Conservation (phyloP, 139 green algal species). For the Gonium pectorale region DNA sequence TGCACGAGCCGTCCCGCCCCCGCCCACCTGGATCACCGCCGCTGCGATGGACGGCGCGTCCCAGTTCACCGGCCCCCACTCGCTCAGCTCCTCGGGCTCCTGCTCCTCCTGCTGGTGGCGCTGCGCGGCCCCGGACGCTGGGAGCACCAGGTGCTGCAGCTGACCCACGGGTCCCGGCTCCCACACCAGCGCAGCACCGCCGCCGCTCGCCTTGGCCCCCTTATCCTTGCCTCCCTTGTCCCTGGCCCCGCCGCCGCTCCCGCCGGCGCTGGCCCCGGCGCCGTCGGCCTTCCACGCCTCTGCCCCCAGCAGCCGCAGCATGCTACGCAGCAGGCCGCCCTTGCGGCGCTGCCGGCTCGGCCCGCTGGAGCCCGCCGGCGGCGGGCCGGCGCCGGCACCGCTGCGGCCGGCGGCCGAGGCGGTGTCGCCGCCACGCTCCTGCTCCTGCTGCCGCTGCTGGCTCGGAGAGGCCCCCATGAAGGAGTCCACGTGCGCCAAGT, state of each 20-base stretch:
- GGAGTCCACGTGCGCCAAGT: conserved; percentile 16
- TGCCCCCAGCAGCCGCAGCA: background rate
- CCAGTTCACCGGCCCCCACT: background rate
- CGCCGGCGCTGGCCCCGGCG: no score
- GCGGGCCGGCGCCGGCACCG: background rate
- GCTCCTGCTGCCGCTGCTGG: background rate
- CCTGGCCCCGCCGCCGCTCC: background rate
- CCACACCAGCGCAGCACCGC: background rate
- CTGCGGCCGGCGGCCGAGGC: background rate
- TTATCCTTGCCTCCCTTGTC: background rate
- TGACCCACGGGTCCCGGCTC: conserved; percentile 20
- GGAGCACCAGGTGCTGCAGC: conserved; percentile 36
- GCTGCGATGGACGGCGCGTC: conserved; percentile 11
- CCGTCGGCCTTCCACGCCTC: background rate
- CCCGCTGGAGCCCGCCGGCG: no score
- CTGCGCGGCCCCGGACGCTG: no score
- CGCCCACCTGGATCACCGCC: conserved; percentile 10
- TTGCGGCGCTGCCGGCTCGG: background rate
- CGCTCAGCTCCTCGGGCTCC: no score
- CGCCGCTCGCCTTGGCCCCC: background rate
- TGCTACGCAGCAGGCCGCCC: background rate
- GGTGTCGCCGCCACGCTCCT: background rate
- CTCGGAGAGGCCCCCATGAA: conserved; percentile 26
- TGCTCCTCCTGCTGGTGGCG: background rate
- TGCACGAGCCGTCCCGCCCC: background rate